phyloP scores from a whole-genome alignment of 1,284 basidiomycete species.

The Malassezia yamatoensis region DNA sequence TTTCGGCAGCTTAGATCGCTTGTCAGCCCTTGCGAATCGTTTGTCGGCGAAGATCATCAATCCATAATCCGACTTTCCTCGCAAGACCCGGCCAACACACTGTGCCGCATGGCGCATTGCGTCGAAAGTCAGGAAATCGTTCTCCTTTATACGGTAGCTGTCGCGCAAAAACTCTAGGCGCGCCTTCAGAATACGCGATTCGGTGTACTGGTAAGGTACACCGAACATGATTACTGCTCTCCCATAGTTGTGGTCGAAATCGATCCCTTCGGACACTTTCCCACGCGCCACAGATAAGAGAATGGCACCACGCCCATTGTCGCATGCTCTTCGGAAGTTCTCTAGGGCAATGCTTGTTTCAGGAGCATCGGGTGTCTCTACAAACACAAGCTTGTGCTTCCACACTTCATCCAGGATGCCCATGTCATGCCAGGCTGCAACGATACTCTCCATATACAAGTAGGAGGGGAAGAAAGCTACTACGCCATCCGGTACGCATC shows the following conservation, averaged over 20 bases:
- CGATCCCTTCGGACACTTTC: constrained; percentile 98
- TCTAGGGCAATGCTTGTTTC: constrained; percentile 96
- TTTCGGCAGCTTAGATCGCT: constrained; percentile 87
- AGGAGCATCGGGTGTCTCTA: constrained; percentile 97
- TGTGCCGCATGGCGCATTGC: constrained; percentile 99
- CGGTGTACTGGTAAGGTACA: constrained; percentile 96
- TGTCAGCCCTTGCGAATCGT: constrained; percentile 90
- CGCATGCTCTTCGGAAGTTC: constrained; percentile 94
- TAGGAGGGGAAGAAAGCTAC: constrained; percentile 99
- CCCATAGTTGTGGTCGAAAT: constrained; percentile 95
- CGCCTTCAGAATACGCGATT: constrained; percentile 92
- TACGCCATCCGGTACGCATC: constrained; percentile 96
- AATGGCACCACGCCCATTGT: constrained; percentile 95
- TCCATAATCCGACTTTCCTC: constrained; percentile 98
- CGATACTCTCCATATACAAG: constrained; percentile 99
- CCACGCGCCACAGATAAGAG: constrained; percentile 93
- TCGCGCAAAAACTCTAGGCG: constrained; percentile 96
- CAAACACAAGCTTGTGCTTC: constrained; percentile 99
- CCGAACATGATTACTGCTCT: constrained; percentile 99
- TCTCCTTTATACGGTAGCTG: constrained; percentile 93
- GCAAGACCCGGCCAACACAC: constrained; percentile 91
- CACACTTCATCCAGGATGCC: constrained; percentile 98
- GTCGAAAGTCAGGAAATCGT: constrained; percentile 96
- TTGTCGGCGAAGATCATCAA: constrained; percentile 98
- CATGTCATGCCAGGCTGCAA: constrained; percentile 99